Evolutionary conservation across 148 eudicot genomes (phyloP).

Genomic region (Agrostemma githago): DNA sequence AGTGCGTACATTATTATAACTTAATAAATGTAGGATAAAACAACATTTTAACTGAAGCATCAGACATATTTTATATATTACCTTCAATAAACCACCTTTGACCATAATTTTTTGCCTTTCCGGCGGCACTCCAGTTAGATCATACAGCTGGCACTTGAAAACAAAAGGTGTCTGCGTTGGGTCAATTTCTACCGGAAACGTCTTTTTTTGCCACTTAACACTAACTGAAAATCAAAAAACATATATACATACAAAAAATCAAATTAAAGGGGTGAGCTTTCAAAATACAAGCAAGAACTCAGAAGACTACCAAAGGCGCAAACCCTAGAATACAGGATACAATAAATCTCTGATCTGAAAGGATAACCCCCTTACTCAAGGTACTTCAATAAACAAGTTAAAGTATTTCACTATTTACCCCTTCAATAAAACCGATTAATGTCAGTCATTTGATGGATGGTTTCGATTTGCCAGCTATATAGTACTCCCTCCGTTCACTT

Average conservation of each 20-base stretch:
- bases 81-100: conserved; percentile 96
- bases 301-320: not conserved
- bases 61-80: conserved; percentile 23
- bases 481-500: not conserved
- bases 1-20: too few species aligned
- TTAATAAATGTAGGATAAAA: not conserved
- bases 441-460: not conserved
- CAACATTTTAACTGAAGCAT: not conserved
- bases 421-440: not conserved
- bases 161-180: conserved; percentile 81
- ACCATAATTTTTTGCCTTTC: conserved; percentile 99
- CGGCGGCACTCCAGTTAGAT: conserved; percentile 95
- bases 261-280: not conserved
- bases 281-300: not conserved
- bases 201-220: conserved; percentile 94
- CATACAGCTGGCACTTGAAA: conserved; percentile 84
- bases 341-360: not conserved
- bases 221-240: conserved; percentile 51
- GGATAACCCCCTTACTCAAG: not conserved
- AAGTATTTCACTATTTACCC: too few species aligned
- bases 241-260: not conserved
- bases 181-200: conserved; percentile 82
- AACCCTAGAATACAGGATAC: not conserved
- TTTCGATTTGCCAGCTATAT: not conserved
- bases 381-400: not conserved